Evolutionary conservation across 208 protist genomes (phyloP), one percentile per base, ranked within the genome.

Genomic region (Trypanosoma caninum): DNA sequence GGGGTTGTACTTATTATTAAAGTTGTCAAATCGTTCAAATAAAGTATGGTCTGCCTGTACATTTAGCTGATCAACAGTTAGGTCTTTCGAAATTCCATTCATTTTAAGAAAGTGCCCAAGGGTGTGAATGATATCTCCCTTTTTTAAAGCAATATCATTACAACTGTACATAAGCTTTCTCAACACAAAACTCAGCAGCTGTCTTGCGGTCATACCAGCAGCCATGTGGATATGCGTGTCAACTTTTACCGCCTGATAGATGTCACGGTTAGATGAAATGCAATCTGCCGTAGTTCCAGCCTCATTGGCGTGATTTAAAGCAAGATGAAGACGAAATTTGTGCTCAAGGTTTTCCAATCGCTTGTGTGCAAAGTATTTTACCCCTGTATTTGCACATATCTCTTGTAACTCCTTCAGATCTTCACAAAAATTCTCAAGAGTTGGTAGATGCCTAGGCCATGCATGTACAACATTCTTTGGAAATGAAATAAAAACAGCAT

Each of bases 1-100:
- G 14, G 97, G 98, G 74, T 98, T 98, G 85, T 99, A 99, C 74
- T 98, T 98, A 76, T 97, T 88, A 75, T 99, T 99, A 80, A 99
- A 99, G 69, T 98, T 98, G 77, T 99, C 98, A 82, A 99, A 99
- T 52, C 98, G 93, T 47, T 99, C 96, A 62, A 98, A 98, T 8
- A 98, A 87, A 47, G 95, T 89, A 58, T 94, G 84, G 73, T 98
- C 91, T n/a, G 95, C 95, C 63, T 98, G 91, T 51, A 98, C 87
- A 65, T 97, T 97, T 20, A 99, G 73, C 62, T 96, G 95, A 61
- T 99, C 95, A 16, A 99, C 93, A 30, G 83, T 97, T 35, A 99
- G 73, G 37, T 98, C 82, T 34, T 70, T 65, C n/a, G 85, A 90
- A 68, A 97, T 95, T 33, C 81, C 80, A 38, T 76, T 75, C 55